Percentiles rank a stretch among this genome's conserved stretches.
Conservation (phyloP, 306 rosid species). For the Castanea sativa region DNA sequence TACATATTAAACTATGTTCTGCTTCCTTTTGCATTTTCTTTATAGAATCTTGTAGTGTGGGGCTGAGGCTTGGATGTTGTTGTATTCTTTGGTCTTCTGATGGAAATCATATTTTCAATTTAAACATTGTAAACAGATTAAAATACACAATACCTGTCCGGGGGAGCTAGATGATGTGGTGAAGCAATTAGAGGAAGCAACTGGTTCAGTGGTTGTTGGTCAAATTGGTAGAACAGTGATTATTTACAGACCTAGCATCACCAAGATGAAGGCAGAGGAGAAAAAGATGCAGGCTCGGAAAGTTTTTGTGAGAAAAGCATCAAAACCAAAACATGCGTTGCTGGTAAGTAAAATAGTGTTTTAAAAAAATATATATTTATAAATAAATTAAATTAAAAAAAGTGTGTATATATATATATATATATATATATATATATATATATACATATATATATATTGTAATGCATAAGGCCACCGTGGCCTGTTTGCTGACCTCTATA, state of each 20-base stretch:
- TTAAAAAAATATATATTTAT: no score
- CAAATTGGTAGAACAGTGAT: constrained; percentile 77
- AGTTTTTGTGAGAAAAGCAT: constrained; percentile 40
- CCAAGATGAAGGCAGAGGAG: constrained; percentile 85
- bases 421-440: no score
- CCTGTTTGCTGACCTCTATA: constrained; percentile 1
- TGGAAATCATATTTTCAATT: not conserved
- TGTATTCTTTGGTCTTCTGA: not conserved
- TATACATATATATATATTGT: no score
- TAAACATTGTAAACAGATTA: constrained; percentile 54
- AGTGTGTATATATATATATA: no score
- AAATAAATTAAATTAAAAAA: no score
- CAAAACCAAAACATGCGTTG: constrained; percentile 23
- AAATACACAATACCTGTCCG: constrained; percentile 78
- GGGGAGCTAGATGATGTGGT: constrained; percentile 78
- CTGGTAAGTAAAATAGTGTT: constrained; percentile 34
- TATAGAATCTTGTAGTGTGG: not conserved
- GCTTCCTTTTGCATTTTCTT: not conserved
- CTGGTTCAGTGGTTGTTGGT: constrained; percentile 73
- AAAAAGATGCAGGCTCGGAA: constrained; percentile 54
- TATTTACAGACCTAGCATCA: constrained; percentile 75
- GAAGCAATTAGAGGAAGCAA: constrained; percentile 60
- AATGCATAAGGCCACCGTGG: not conserved
- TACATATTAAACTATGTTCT: not conserved
- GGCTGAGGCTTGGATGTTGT: no score